phyloP scores from a whole-genome alignment of 495 filamentous ascomycete species.

The Xylaria bambusicola region DNA sequence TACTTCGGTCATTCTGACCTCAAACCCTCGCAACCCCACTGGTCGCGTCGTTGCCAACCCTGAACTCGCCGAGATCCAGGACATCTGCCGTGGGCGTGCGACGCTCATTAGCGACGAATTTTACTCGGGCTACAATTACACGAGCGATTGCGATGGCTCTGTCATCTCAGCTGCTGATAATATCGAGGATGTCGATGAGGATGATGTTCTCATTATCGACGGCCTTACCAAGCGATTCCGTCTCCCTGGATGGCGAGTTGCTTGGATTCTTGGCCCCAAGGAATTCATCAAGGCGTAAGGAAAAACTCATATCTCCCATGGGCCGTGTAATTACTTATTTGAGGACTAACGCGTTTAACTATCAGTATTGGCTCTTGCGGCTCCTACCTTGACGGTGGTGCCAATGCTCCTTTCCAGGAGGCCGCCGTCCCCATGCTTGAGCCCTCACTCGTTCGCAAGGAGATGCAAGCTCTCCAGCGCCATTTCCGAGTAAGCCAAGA shows the following conservation, averaged over 20 bases:
- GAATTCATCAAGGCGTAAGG: constrained; percentile 84
- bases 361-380: constrained; percentile 79
- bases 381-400: constrained; percentile 92
- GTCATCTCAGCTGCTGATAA: constrained; percentile 87
- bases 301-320: neutral
- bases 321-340: neutral
- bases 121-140: constrained; percentile 95
- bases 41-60: constrained; percentile 80
- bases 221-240: constrained; percentile 96
- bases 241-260: constrained; percentile 93
- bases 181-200: constrained; percentile 67
- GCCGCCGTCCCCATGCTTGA: constrained; percentile 91
- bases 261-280: constrained; percentile 94
- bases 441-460: constrained; percentile 71
- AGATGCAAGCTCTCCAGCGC: constrained; percentile 85
- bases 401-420: constrained; percentile 94
- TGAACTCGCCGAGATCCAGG: constrained; percentile 82
- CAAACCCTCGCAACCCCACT: constrained; percentile 97
- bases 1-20: constrained; percentile 85
- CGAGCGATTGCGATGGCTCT: constrained; percentile 81
- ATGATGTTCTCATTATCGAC: constrained; percentile 88
- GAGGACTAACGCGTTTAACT: neutral
- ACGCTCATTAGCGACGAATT: constrained; percentile 96
- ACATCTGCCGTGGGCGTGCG: constrained; percentile 85
- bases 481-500: constrained; percentile 65